Base-by-base conservation (phyloP, 768 basidiomycete species). In the Guyanaporus albipodus region DNA sequence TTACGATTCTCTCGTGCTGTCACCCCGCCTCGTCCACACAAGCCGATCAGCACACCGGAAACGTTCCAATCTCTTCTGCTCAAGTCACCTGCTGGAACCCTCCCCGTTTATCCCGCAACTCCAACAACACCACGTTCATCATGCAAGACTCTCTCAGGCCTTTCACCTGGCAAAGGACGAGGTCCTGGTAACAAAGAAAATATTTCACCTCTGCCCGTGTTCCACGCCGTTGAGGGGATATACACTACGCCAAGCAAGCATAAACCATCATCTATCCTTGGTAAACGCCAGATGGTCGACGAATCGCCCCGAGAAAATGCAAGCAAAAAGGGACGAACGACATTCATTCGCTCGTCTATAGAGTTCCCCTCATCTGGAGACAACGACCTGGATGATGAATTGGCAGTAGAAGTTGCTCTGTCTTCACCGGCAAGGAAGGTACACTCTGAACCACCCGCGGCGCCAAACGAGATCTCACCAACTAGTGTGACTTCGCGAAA, bases 131-230 rank as follows among this genome's bases (percentile, higher is more conserved):
- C 74, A 1, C 63, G 65, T 14, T 60, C 62, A 11, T 47, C 56
- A 23, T 18, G 18, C 18, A 55, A 50, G 24, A 21, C 47, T 31
- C 55, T 55, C 27, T 46, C 46, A 18, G 56, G 49, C 34, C 53
- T 63, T 24, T 70, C 72, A 18, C 61, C 67, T 18, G 72, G 70
- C 52, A 72, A 73, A 48, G 67, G 71, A 42, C 62, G 67, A 50
- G 62, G 58, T 14, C 54, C 56, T 7, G 59, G 57, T 1, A 65
- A 83, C 61, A 87, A 87, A 65, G 85, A 88, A 60, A 87, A 87
- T 56, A 48, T 63, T 26, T 75, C 75, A 0, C 80, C 78, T 27
- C 50, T 63, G 5, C 55, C 55, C 8, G 47, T 57, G 23, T 61
- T 67, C 38, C 67, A 76, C 29, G 68, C 76, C 18, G 50, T 68